Percentiles rank a stretch among this genome's conserved stretches.
Conservation (phyloP, 129 eudicot species). For the Sambucus nigra region DNA sequence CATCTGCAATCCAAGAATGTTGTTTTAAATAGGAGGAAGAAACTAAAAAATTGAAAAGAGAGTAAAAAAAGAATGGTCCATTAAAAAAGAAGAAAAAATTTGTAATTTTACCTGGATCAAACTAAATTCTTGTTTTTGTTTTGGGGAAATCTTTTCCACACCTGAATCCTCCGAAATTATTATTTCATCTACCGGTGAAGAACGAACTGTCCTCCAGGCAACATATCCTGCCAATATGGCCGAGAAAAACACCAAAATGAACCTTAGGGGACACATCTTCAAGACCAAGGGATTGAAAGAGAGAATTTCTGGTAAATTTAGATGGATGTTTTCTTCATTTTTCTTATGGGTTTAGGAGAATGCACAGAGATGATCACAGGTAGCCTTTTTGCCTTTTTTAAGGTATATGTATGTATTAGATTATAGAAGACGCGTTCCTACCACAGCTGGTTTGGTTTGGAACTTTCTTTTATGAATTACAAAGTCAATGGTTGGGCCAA, state of each 20-base stretch:
- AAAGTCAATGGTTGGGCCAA: conserved; percentile 41
- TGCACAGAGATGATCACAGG: conserved; percentile 6
- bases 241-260: conserved; percentile 64
- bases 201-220: conserved; percentile 48
- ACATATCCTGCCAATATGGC: conserved; percentile 58
- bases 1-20: conserved; percentile 29
- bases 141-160: conserved; percentile 1
- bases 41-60: neutral
- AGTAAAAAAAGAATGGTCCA: neutral
- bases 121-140: conserved; percentile 23
- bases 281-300: too few relatives aligned
- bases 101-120: conserved; percentile 27
- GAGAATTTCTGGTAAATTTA: neutral
- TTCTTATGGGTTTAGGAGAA: neutral
- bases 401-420: neutral
- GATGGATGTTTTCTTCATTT: neutral
- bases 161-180: conserved; percentile 21
- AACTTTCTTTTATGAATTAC: conserved; percentile 12
- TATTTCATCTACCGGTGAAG: conserved; percentile 13
- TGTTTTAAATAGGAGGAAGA: neutral
- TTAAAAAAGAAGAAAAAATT: neutral
- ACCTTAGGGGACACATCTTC: conserved; percentile 70
- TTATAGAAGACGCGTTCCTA: conserved; percentile 26
- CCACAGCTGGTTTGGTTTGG: conserved; percentile 2
- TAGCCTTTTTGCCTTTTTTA: neutral